Percentiles rank a stretch among this genome's conserved stretches.
phyloP scores from a whole-genome alignment of 176 grass and related monocot species.

The Aegilops tauschii region DNA sequence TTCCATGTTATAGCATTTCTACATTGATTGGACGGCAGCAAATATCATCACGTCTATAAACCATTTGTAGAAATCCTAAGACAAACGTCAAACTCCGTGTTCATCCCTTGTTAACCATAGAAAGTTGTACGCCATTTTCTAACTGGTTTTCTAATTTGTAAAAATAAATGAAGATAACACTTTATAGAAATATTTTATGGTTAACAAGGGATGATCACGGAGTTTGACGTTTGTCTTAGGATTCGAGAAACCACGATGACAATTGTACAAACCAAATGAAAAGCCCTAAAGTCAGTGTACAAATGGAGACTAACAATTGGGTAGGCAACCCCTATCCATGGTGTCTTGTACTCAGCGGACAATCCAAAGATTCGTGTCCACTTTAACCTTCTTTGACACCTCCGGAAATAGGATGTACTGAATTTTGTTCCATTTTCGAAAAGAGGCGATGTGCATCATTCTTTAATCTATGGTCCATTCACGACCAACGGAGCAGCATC shows the following conservation, averaged over 20 bases:
- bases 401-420: neutral
- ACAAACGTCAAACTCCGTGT: too few species aligned
- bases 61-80: neutral
- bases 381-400: neutral
- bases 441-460: neutral
- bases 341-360: neutral
- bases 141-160: neutral
- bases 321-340: neutral
- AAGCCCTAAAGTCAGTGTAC: neutral
- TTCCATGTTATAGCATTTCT: neutral
- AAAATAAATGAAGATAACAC: neutral
- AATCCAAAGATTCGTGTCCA: neutral
- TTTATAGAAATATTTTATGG: neutral
- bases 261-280: neutral
- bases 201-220: neutral
- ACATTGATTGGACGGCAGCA: neutral
- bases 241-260: neutral
- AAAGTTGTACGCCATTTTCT: neutral
- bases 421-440: neutral
- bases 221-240: neutral
- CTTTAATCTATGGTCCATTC: neutral
- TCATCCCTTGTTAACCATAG: too few species aligned
- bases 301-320: neutral
- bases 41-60: neutral
- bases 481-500: neutral